Conservation (phyloP, 345 rosid genomes). For the Psidium guajava region DNA sequence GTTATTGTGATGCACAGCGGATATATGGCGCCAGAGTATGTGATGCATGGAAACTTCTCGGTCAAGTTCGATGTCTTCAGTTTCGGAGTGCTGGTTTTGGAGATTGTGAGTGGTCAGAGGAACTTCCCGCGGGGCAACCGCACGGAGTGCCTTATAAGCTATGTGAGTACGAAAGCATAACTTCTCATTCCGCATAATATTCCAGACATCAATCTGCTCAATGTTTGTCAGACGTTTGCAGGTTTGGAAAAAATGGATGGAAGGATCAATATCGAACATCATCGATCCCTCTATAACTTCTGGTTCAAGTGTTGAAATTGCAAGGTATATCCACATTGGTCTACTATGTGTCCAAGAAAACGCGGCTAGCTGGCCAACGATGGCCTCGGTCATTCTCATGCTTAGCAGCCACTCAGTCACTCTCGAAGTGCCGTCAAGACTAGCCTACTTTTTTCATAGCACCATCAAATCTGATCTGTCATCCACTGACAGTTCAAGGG, state of each 20-base stretch:
- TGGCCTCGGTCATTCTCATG: constrained; percentile 37
- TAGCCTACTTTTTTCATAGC: constrained; percentile 23
- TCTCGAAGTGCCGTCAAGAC: constrained; percentile 20
- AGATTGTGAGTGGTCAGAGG: constrained; percentile 36
- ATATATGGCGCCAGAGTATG: constrained; percentile 39
- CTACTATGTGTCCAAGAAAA: constrained; percentile 47
- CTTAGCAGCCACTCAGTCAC: constrained; percentile 30
- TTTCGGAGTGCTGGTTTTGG: constrained; percentile 39
- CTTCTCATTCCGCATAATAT: background rate
- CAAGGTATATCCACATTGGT: constrained; percentile 48
- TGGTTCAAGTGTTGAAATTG: constrained; percentile 20
- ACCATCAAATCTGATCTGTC: background rate
- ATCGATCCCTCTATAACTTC: constrained; percentile 25
- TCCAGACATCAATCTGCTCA: background rate
- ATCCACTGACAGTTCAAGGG: background rate
- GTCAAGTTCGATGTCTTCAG: constrained; percentile 46
- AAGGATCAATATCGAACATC: constrained; percentile 19
- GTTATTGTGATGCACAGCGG: constrained; percentile 18
- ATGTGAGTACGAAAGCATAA: constrained; percentile 9
- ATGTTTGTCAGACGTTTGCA: background rate
- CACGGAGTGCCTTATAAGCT: constrained; percentile 16
- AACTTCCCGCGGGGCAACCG: constrained; percentile 4
- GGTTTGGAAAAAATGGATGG: constrained; percentile 57
- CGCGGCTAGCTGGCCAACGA: constrained; percentile 28
- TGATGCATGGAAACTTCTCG: constrained; percentile 34